A percentile compares a stretch with the other conserved stretches of the same genome.
Evolutionary conservation across 192 early-diverging fungal genomes (phyloP).

Genomic region (Gryganskiella cystojenkinii): DNA sequence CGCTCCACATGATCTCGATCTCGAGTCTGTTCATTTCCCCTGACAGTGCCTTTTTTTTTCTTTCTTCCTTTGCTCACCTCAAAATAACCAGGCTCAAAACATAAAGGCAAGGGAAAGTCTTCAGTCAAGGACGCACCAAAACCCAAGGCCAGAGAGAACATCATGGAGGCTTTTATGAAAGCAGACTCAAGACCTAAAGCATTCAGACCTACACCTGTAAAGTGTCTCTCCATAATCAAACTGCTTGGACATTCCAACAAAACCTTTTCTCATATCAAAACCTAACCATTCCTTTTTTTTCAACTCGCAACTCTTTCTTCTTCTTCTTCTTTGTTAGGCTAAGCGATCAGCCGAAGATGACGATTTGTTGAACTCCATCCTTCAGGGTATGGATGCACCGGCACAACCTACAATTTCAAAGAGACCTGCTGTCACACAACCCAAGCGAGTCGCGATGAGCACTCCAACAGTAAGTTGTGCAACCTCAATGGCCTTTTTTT

Average conservation of each 20-base stretch:
- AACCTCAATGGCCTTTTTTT: neutral
- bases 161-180: slow-evolving; percentile 49
- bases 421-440: slow-evolving; percentile 7
- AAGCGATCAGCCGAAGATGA: slow-evolving; percentile 25
- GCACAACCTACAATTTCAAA: slow-evolving; percentile 18
- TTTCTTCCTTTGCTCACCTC: neutral
- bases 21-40: neutral
- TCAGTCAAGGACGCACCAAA: slow-evolving; percentile 13
- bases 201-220: slow-evolving; percentile 5
- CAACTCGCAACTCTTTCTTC: neutral
- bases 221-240: neutral
- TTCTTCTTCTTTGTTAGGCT: slow-evolving; percentile 1
- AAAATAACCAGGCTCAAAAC: slow-evolving; percentile 28
- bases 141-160: slow-evolving; percentile 33
- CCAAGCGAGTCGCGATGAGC: slow-evolving; percentile 14
- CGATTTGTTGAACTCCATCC: slow-evolving; percentile 36
- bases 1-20: neutral
- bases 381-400: slow-evolving; percentile 27
- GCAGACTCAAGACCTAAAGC: slow-evolving; percentile 25
- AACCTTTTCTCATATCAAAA: neutral
- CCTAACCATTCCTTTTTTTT: neutral
- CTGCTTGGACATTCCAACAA: neutral
- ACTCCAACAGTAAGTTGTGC: slow-evolving; percentile 24
- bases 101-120: slow-evolving; percentile 35
- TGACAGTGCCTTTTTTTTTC: neutral